Evolutionary conservation across 805 yeast species (phyloP).

Genomic region (Candida insectalens): DNA sequence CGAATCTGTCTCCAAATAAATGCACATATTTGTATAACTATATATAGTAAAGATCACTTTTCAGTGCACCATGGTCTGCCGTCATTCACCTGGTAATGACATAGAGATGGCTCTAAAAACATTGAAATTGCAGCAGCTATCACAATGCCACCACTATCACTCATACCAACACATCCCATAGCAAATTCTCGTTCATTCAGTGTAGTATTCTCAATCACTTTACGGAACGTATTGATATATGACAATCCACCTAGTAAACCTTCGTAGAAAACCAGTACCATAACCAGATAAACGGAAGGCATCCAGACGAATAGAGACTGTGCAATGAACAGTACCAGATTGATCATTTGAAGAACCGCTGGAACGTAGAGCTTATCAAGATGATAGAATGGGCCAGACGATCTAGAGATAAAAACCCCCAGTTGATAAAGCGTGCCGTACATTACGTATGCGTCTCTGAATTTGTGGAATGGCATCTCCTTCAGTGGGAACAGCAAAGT

Average conservation of each 20-base stretch:
- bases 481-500: conserved; percentile 72
- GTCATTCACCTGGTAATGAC: conserved; percentile 56
- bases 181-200: conserved; percentile 60
- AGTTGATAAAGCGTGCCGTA: conserved; percentile 85
- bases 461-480: conserved; percentile 57
- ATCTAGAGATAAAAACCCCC: conserved; percentile 87
- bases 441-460: conserved; percentile 82
- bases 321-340: conserved; percentile 43
- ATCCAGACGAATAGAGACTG: conserved; percentile 59
- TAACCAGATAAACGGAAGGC: conserved; percentile 50
- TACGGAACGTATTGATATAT: conserved; percentile 80
- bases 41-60: conserved; percentile 4
- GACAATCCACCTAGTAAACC: conserved; percentile 87
- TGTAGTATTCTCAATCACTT: conserved; percentile 52
- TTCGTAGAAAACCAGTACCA: conserved; percentile 68
- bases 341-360: conserved; percentile 56
- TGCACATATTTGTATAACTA: neutral
- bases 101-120: conserved; percentile 64
- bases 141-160: conserved; percentile 80
- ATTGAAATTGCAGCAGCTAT: conserved; percentile 70
- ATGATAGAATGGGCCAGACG: conserved; percentile 63
- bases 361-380: conserved; percentile 50
- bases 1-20: neutral
- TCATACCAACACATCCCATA: conserved; percentile 73
- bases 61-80: conserved; percentile 76